Evolutionary conservation across 2,329 filamentous ascomycete genomes (phyloP), one percentile per base, ranked within the genome.

Genomic region (Fusarium oxysporum): DNA sequence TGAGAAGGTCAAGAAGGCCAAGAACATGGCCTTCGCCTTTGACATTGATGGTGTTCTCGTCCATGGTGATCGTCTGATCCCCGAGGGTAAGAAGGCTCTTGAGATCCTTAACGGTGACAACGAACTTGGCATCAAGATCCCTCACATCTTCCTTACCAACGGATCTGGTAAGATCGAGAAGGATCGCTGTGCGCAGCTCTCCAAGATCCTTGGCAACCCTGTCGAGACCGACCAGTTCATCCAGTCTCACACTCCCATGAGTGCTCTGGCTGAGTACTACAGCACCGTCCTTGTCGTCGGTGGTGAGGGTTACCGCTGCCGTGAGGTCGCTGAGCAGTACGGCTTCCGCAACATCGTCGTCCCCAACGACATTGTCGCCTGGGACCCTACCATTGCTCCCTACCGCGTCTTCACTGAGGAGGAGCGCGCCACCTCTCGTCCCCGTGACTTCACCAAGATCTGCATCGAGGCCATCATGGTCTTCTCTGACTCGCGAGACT

Each of bases 11-110:
- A 83, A 83, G 35, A 87, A 88, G 65, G 92, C 91, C 65, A 94
- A 94, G 87, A 91, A 94, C 84, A 93, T 94, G 91, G 76, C 76
- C 11, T 95, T 95, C 73, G 92, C 91, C 77, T 95, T 95, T 73
- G 93, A 95, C 77, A 96, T 98, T 80, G 95, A 98, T 79, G 95
- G 95, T 72, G 95, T 98, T 19, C 90, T 98, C 19, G 86, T 97
- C 43, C 93, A 95, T 78, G 92, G 92, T 69, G 90, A 92, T 14
- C 90, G 91, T 72, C 92, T 94, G 8, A 90, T 97, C 53, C 92
- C 93, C 5, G 91, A 92, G 57, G 95, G 95, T 8, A 85, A 89
- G 5, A 86, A 92, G 76, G 88, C 94, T 8, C 87, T 98, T 14
- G 83, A 85, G 41, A 91, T 91, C 76, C 89, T 97, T n/a, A 91